A percentile compares a stretch with the other conserved stretches of the same genome.
Evolutionary conservation across 768 basidiomycete genomes (phyloP).

Genomic region (Butyriboletus loyo): DNA sequence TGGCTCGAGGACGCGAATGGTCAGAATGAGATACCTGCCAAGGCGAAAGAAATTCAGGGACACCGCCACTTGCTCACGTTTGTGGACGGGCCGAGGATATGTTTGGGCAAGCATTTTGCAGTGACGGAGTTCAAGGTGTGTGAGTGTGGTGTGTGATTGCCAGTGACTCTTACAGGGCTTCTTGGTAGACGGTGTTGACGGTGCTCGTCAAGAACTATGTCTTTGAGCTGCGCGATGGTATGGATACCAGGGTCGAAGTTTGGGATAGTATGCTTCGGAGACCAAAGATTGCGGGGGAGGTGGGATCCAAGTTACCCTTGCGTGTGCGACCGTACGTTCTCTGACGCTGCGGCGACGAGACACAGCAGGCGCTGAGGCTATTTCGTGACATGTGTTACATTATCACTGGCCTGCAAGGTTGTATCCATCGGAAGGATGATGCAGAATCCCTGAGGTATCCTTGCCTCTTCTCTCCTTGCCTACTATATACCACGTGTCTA

Average conservation of each 20-base stretch:
- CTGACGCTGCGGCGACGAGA: too few species aligned
- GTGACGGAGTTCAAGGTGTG: slow-evolving; percentile 35
- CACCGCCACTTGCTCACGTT: slow-evolving; percentile 51
- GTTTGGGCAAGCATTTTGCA: slow-evolving; percentile 49
- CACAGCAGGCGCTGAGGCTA: too few species aligned
- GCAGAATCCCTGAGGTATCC: background rate
- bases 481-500: background rate
- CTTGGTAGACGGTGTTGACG: slow-evolving; percentile 35
- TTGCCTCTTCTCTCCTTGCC: background rate
- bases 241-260: slow-evolving; percentile 14
- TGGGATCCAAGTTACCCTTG: slow-evolving; percentile 26
- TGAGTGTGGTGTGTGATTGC: background rate
- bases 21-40: slow-evolving; percentile 16
- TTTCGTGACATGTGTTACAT: too few species aligned
- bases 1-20: slow-evolving; percentile 44
- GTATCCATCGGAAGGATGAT: too few species aligned
- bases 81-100: slow-evolving; percentile 45
- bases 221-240: slow-evolving; percentile 36
- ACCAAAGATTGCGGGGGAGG: slow-evolving; percentile 16
- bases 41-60: slow-evolving; percentile 43
- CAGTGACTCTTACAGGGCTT: background rate
- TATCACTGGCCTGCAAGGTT: too few species aligned
- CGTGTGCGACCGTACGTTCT: slow-evolving; percentile 19
- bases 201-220: slow-evolving; percentile 43
- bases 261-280: slow-evolving; percentile 5